phyloP scores from a whole-genome alignment of 2,329 filamentous ascomycete species.

The Trichoderma aggressivum region DNA sequence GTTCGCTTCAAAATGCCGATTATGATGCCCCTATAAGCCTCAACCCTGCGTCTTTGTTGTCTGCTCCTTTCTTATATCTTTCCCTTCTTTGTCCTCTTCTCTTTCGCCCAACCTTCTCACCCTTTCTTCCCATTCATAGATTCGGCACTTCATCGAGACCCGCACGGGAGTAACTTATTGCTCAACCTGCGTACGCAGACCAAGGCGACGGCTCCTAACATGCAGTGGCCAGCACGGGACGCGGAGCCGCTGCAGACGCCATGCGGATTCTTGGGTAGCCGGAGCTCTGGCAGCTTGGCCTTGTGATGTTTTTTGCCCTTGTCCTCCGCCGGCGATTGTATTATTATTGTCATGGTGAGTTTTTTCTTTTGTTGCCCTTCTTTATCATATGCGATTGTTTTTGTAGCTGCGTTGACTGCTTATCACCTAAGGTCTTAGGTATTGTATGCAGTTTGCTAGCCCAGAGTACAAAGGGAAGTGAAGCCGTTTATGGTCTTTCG shows the following conservation, averaged over 20 bases:
- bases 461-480: background rate
- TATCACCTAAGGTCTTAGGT: background rate
- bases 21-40: background rate
- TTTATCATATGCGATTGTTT: background rate
- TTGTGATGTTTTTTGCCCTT: background rate
- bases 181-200: background rate
- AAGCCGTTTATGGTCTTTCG: background rate
- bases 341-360: background rate
- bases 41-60: background rate
- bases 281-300: background rate
- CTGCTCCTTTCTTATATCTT: background rate
- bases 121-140: background rate
- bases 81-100: background rate
- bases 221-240: background rate
- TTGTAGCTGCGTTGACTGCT: background rate
- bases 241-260: background rate
- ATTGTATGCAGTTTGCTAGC: background rate
- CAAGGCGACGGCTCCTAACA: background rate
- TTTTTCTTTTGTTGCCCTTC: background rate
- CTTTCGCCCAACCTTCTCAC: background rate
- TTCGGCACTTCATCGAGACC: background rate
- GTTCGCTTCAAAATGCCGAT: background rate
- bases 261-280: background rate
- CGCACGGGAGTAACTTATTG: background rate
- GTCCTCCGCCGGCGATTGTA: background rate